Percentiles rank a stretch among this genome's conserved stretches.
phyloP scores from a whole-genome alignment of 139 green algal species.

The Coelastrella sp. region DNA sequence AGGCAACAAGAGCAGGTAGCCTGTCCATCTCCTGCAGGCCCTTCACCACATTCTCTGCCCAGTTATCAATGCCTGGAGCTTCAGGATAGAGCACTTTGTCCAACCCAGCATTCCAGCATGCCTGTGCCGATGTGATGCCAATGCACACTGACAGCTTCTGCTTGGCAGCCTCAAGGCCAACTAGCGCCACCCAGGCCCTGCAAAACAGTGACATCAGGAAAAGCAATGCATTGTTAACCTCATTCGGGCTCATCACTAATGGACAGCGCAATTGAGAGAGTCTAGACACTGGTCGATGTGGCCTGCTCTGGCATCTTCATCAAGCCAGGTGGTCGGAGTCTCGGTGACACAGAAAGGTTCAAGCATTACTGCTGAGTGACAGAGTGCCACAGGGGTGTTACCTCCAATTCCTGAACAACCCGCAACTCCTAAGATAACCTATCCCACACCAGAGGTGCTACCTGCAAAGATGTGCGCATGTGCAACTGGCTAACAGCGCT shows the following conservation, averaged over 20 bases:
- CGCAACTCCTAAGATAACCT: too few relatives aligned
- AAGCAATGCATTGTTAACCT: neutral
- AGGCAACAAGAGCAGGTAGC: constrained; percentile 3
- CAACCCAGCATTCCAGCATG: constrained; percentile 66
- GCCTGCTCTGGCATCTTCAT: neutral
- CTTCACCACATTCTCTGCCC: constrained; percentile 68
- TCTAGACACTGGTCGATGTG: neutral
- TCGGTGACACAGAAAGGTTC: too few relatives aligned
- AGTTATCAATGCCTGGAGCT: constrained; percentile 74
- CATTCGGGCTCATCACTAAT: neutral
- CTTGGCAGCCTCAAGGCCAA: constrained; percentile 55
- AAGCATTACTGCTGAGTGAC: too few relatives aligned
- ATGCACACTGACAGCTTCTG: constrained; percentile 76
- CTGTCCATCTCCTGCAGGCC: constrained; percentile 40
- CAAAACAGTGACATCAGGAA: neutral
- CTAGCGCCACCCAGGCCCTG: constrained; percentile 83
- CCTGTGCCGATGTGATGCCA: constrained; percentile 79
- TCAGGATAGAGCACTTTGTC: constrained; percentile 69
- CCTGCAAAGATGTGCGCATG: too few relatives aligned
- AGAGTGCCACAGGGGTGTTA: too few relatives aligned
- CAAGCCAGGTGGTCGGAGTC: too few relatives aligned
- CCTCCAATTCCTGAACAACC: too few relatives aligned
- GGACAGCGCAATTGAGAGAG: neutral
- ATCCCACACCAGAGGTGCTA: too few relatives aligned
- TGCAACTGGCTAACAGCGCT: too few relatives aligned